These are phyloP conservation scores for Cercospora sp. DNA, from an alignment of 2,329 filamentous ascomycete species.

Conservation along the genomic window DNA sequence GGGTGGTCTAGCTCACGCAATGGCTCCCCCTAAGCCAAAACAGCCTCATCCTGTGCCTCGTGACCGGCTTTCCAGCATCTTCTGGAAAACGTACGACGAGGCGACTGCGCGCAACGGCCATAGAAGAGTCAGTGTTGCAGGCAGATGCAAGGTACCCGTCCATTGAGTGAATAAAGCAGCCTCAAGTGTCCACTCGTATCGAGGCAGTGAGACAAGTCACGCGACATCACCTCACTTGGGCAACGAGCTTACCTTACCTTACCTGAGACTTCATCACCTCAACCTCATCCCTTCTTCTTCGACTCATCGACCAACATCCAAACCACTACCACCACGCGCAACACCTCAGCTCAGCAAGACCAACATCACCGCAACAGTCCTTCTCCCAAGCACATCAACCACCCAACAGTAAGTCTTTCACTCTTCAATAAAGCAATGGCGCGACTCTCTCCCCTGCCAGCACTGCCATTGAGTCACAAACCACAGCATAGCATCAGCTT, in stretches of 20 bases:
- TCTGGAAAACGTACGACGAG: not conserved
- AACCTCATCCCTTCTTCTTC: not conserved
- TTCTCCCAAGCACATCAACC: not conserved
- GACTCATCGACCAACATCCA: not conserved
- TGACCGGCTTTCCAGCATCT: not conserved
- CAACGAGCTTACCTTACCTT: slow-evolving; percentile 1
- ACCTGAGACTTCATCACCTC: slow-evolving; percentile 3
- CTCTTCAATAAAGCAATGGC: not conserved
- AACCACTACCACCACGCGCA: slow-evolving; percentile 1
- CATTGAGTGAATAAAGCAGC: not conserved
- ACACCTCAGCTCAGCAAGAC: not conserved
- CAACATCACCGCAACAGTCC: not conserved
- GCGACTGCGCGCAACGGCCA: not conserved
- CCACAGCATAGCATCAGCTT: not conserved
- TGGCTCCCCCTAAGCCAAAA: slow-evolving; percentile 1
- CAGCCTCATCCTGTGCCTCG: not conserved
- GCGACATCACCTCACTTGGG: slow-evolving; percentile 4
- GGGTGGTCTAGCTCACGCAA: slow-evolving; percentile 3
- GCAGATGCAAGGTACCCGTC: slow-evolving; percentile 9
- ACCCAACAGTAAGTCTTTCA: slow-evolving; percentile 11
- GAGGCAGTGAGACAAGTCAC: slow-evolving; percentile 6
- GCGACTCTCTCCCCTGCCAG: not conserved
- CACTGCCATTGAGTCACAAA: slow-evolving; percentile 17
- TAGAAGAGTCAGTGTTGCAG: not conserved
- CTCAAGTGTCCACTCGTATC: not conserved